Evolutionary conservation across 768 basidiomycete genomes (phyloP).

Genomic region (Antrodiella citrinella): DNA sequence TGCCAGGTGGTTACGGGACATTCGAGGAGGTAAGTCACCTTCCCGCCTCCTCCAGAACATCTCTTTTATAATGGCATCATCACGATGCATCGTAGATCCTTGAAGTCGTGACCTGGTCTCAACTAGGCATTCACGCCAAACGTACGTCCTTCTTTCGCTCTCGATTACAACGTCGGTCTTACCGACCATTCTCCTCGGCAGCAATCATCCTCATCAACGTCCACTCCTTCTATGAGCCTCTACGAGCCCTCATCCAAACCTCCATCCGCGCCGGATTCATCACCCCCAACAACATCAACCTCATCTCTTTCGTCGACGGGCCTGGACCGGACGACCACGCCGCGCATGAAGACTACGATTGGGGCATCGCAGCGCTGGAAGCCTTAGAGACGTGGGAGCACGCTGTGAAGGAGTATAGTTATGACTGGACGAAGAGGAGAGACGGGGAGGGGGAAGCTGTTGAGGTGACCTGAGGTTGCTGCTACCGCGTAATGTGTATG

Average conservation of each 20-base stretch:
- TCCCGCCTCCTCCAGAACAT: constrained; percentile 6
- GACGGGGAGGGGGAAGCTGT: constrained; percentile 5
- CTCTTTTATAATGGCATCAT: background rate
- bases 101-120: constrained; percentile 93
- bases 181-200: constrained; percentile 24
- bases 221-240: constrained; percentile 70
- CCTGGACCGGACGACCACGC: constrained; percentile 41
- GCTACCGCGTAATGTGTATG: too few relatives aligned
- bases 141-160: constrained; percentile 43
- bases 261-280: constrained; percentile 74
- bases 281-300: constrained; percentile 42
- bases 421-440: constrained; percentile 20
- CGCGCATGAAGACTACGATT: constrained; percentile 59
- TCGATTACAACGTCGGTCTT: too few relatives aligned
- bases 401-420: constrained; percentile 9
- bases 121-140: constrained; percentile 80
- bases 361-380: constrained; percentile 64
- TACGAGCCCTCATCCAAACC: constrained; percentile 65
- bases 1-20: constrained; percentile 93
- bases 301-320: constrained; percentile 74
- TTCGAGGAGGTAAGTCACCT: constrained; percentile 85
- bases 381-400: constrained; percentile 54
- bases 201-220: constrained; percentile 88
- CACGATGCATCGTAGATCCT: constrained; percentile 43
- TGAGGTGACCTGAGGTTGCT: background rate